Evolutionary conservation across 1,284 basidiomycete genomes (phyloP).

Genomic region (Serendipita sp.): DNA sequence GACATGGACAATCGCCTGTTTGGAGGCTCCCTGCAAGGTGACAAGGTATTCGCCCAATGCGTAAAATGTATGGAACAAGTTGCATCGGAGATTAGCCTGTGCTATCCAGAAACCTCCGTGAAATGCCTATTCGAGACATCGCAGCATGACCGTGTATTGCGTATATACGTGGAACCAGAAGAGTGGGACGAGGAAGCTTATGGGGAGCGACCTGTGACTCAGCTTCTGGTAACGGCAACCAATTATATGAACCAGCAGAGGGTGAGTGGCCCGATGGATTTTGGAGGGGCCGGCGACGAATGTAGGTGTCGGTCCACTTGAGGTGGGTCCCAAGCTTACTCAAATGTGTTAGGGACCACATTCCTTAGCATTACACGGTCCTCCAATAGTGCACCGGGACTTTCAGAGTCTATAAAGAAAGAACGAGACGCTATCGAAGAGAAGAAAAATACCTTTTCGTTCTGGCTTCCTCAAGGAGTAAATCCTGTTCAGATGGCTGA

Average conservation of each 20-base stretch:
- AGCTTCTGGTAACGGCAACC: constrained; percentile 26
- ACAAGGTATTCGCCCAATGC: constrained; percentile 66
- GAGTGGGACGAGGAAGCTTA: constrained; percentile 28
- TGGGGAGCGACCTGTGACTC: constrained; percentile 25
- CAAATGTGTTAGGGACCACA: not conserved
- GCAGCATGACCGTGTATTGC: constrained; percentile 30
- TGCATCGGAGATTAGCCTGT: constrained; percentile 41
- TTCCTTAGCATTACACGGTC: not conserved
- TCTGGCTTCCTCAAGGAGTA: not conserved
- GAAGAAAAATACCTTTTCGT: not conserved
- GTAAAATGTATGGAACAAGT: constrained; percentile 62
- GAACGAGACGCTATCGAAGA: not conserved
- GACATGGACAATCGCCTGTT: constrained; percentile 83
- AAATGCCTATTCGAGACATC: constrained; percentile 44
- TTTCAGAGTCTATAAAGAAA: not conserved
- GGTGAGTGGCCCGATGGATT: constrained; percentile 19
- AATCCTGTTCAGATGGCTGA: not conserved
- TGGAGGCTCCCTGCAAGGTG: constrained; percentile 46
- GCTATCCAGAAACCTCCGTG: constrained; percentile 53
- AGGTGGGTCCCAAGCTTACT: not conserved
- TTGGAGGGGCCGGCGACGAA: not conserved
- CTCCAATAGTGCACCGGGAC: not conserved
- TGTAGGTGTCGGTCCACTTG: not conserved
- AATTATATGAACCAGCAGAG: constrained; percentile 23
- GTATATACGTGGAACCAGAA: constrained; percentile 53